Evolutionary conservation across 2,329 filamentous ascomycete species (phyloP), one percentile per base, ranked within the genome.

Genomic region (Diaporthe sp.): DNA sequence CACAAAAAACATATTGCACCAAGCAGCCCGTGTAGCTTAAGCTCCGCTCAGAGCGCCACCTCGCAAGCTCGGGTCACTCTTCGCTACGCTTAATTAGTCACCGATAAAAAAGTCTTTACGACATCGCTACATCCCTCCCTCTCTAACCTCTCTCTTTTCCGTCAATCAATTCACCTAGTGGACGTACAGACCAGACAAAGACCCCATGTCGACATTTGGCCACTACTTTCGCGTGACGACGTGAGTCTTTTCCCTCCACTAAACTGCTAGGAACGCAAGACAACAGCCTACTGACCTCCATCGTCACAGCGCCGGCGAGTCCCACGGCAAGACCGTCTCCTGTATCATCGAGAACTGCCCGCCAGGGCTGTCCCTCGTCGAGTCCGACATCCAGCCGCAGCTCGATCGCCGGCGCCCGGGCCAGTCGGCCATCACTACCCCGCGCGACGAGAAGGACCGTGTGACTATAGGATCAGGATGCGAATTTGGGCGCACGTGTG

Each of bases 331-430:
- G 80, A 96, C 94, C 39, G 95, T 98, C 80, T 96, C 95, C 81
- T 97, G 94, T 87, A 98, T 98, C 80, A 92, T 98, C 84, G 96
- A 98, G 82, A 95, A 95, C 79, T 94, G 92, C 81, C 97, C 96
- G 50, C 96, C 97, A 19, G 94, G 94, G 79, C 93, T 98, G 88
- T 87, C 92, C 80, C 91, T 98, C 83, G 93, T 91, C 76, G 96
- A 98, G 84, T 88, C 87, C 71, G 94, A 97, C 81, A 97, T 98
- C 82, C 96, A 99, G 85, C 95, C 95, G 66, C 95, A 98, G 86
- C 94, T 98, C 91, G 97, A 93, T 77, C 93, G 96, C 77, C 91
- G 96, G 75, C 91, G 96, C 75, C 96, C 96, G 8, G 96, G 96
- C 58, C 96, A 99, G 85, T 94, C 92, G 79, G 92, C 92, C 76